Evolutionary conservation across 2,329 filamentous ascomycete genomes (phyloP), one percentile per base, ranked within the genome.

Genomic region (Fusarium nelsonii): DNA sequence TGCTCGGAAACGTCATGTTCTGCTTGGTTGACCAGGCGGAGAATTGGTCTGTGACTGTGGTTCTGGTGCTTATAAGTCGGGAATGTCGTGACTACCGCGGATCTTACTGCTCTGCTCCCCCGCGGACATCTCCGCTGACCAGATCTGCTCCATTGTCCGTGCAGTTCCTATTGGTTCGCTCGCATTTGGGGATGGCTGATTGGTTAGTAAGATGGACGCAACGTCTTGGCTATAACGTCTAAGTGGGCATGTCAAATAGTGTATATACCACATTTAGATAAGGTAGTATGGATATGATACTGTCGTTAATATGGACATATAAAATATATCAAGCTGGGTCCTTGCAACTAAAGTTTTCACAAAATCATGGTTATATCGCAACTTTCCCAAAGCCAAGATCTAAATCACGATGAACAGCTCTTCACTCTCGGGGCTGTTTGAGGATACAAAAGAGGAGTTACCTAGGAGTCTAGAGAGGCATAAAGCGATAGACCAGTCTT

Each of bases 141-240:
- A 23, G 36, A 54, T 39, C 16, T 8, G 16, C 20, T 36, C 28
- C 44, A 16, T 15, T 23, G 44, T 36, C 11, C 2, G 15, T 41
- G 39, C 15, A 49, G 26, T 11, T 39, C 43, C 56, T 39, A 73
- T 69, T 73, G 65, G 71, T 4, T 36, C 50, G 58, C 44, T 73
- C 71, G 66, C 66, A 73, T 70, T 67, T 41, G 15, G 20, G 36
- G 28, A 43, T 15, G 8, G n/a, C 11, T 72, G 57, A 72, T 72
- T 73, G 71, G 71, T 28, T 32, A 12, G 10, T 16, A 6, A 20
- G 36, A 11, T 20, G 6, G 36, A 23, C 15, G n/a, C 15, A 18
- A 34, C 20, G 15, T 34, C 32, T 55, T 43, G 52, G 33, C 41
- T n/a, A 48, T 18, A 20, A 20, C 12, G 20, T 37, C 46, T 50